Evolutionary conservation across 257 asterid genomes (phyloP), one percentile per base, ranked within the genome.

Genomic region (Petrea volubilis): DNA sequence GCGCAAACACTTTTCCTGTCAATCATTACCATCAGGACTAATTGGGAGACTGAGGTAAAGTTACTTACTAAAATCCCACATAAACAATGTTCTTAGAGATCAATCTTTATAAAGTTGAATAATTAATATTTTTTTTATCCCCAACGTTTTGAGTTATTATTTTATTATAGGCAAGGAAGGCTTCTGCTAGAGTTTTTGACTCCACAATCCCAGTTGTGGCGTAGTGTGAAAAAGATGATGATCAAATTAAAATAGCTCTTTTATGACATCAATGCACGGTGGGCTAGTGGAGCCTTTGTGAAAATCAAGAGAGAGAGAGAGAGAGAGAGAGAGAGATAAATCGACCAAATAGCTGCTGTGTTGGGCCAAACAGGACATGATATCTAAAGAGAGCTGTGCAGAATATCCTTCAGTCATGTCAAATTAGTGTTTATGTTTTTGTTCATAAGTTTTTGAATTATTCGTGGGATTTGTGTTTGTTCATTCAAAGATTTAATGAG

Each of bases 1-100:
- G 82, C 79, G 0, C 96, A 90, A 53, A 86, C 90, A 1, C 18
- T 83, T 25, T 79, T 85, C 78, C 80, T 85, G 55, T 79, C 83
- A 5, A 71, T 83, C 58, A 73, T 85, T 44, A 78, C 87, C 5
- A 20, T 84, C 17, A 18, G 85, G 29, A 90, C 92, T 8, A 74
- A 90, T 17, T 87, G 96, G 91, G 90, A 87, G 18, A 24, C 64
- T 1, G 96, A 89, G 86, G 93, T 89, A 77, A 71, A 29, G 8
- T 23, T 9, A 46, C 36, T 38, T 1, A 8, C 1, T 55, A 25
- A 18, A 55, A 13, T 25, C 52, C 52, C 24, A 46, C 52, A 5
- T 46, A n/a, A 46, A 46, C 2, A 46, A n/a, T 46, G 52, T 40
- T 40, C 11, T 1, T 7, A 5, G 21, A n/a, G 70, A 44, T 64